Percentiles rank a stretch among this genome's conserved stretches.
Evolutionary conservation across 2,329 filamentous ascomycete species (phyloP).

Genomic region (Sclerotinia glacialis): DNA sequence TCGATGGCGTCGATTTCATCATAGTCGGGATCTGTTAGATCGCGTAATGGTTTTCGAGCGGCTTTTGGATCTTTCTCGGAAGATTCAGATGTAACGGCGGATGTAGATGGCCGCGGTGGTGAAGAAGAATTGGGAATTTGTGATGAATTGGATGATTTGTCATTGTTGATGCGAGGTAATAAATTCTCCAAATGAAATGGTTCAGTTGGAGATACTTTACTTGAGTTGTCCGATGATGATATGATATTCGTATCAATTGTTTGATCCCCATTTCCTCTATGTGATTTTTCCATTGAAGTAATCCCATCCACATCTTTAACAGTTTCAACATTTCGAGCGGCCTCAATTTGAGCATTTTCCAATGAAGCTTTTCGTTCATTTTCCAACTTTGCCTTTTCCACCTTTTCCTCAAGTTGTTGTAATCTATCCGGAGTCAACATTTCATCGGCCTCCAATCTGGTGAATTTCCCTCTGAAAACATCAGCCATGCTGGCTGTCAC

Average conservation of each 20-base stretch:
- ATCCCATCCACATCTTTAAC: neutral
- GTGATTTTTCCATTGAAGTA: neutral
- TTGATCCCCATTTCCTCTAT: neutral
- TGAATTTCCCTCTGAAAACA: slow-evolving; percentile 54
- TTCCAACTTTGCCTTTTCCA: slow-evolving; percentile 25
- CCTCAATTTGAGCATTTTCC: slow-evolving; percentile 26
- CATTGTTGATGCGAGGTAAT: slow-evolving; percentile 44
- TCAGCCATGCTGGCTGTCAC: slow-evolving; percentile 57
- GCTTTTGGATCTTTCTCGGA: neutral
- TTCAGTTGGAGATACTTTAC: slow-evolving; percentile 45
- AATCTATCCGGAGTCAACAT: slow-evolving; percentile 55
- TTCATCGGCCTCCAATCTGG: slow-evolving; percentile 54
- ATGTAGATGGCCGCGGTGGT: slow-evolving; percentile 6
- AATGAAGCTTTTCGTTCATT: slow-evolving; percentile 28
- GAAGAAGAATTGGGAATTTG: neutral
- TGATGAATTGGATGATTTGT: slow-evolving; percentile 25
- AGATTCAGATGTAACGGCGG: neutral
- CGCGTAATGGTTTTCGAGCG: neutral
- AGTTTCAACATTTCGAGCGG: neutral
- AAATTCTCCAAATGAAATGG: slow-evolving; percentile 52
- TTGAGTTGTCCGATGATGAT: slow-evolving; percentile 34
- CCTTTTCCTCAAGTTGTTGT: slow-evolving; percentile 40
- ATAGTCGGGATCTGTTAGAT: neutral
- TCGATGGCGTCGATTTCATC: slow-evolving; percentile 14
- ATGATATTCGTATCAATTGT: slow-evolving; percentile 1